phyloP scores from a whole-genome alignment of 345 rosid genomes.

The Toxicodendron radicans region DNA sequence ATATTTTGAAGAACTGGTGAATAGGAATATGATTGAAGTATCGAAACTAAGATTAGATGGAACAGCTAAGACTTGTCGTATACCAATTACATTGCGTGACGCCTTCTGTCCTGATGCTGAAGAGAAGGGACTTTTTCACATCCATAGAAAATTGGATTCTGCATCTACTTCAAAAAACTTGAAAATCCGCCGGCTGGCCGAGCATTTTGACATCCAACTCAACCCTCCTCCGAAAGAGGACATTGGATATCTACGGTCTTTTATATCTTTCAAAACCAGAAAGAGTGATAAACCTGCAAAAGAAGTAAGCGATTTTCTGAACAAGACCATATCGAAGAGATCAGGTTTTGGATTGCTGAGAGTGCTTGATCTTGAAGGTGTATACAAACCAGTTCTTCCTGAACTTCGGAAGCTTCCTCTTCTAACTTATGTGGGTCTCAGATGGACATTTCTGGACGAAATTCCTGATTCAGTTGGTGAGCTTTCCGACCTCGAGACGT shows the following conservation, averaged over 20 bases:
- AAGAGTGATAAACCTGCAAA: slow-evolving; percentile 25
- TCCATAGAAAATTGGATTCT: slow-evolving; percentile 1
- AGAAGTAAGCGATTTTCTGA: slow-evolving; percentile 18
- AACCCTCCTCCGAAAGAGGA: not conserved
- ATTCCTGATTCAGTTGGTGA: slow-evolving; percentile 29
- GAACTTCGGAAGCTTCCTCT: slow-evolving; percentile 24
- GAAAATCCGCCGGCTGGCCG: slow-evolving; percentile 22
- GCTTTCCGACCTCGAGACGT: slow-evolving; percentile 34
- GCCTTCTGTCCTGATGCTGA: slow-evolving; percentile 9
- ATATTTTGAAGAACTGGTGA: slow-evolving; percentile 18
- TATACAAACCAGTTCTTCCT: slow-evolving; percentile 36
- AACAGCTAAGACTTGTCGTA: slow-evolving; percentile 28
- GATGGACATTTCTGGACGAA: slow-evolving; percentile 34
- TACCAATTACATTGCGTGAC: slow-evolving; percentile 13
- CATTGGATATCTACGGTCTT: slow-evolving; percentile 23
- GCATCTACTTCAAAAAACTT: no score
- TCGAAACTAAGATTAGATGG: slow-evolving; percentile 32
- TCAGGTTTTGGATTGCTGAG: slow-evolving; percentile 24
- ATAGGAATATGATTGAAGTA: slow-evolving; percentile 30
- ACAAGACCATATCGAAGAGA: not conserved
- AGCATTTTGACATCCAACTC: slow-evolving; percentile 1
- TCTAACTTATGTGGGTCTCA: slow-evolving; percentile 33
- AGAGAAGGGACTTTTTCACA: slow-evolving; percentile 21
- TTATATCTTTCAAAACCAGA: slow-evolving; percentile 9
- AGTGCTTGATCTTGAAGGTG: slow-evolving; percentile 39